A percentile compares a stretch with the other conserved stretches of the same genome.
phyloP scores from a whole-genome alignment of 192 early-diverging fungal species.

The Linnemannia exigua region DNA sequence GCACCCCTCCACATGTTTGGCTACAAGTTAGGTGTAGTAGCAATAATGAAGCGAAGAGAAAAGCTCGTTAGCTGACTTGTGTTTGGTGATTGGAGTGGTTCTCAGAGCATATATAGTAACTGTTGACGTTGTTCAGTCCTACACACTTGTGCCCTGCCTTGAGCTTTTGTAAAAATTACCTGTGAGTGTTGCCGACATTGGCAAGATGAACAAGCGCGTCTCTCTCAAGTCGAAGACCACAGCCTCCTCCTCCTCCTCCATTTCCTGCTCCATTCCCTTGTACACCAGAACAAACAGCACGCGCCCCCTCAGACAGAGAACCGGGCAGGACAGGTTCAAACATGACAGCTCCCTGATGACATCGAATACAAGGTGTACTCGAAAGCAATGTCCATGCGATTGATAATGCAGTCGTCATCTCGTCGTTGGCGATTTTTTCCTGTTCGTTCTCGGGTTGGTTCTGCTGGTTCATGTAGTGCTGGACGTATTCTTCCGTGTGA shows the following conservation, averaged over 20 bases:
- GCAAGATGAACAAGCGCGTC: constrained; percentile 31
- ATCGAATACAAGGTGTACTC: constrained; percentile 24
- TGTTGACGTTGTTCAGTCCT: too few relatives aligned
- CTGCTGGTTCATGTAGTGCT: constrained; percentile 28
- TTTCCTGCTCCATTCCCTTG: not conserved
- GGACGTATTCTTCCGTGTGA: constrained; percentile 31
- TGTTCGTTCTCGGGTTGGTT: not conserved
- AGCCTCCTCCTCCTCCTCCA: not conserved
- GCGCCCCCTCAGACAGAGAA: constrained; percentile 1
- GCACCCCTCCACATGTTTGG: constrained; percentile 17
- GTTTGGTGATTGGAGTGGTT: too few relatives aligned
- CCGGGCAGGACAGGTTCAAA: constrained; percentile 18
- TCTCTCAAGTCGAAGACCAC: constrained; percentile 35
- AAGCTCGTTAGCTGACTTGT: not conserved
- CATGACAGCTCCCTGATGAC: constrained; percentile 12
- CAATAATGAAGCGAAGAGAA: too few relatives aligned
- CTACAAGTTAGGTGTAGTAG: constrained; percentile 9
- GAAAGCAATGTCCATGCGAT: constrained; percentile 28
- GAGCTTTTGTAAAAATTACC: constrained; percentile 14
- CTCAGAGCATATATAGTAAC: too few relatives aligned
- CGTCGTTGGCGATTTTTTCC: constrained; percentile 21
- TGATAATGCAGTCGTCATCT: constrained; percentile 52
- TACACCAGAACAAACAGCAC: constrained; percentile 8
- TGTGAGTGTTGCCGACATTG: constrained; percentile 23
- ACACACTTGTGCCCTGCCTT: too few relatives aligned